Conservation (phyloP, 2,329 filamentous ascomycete genomes). For the Simplicillium sp. region DNA sequence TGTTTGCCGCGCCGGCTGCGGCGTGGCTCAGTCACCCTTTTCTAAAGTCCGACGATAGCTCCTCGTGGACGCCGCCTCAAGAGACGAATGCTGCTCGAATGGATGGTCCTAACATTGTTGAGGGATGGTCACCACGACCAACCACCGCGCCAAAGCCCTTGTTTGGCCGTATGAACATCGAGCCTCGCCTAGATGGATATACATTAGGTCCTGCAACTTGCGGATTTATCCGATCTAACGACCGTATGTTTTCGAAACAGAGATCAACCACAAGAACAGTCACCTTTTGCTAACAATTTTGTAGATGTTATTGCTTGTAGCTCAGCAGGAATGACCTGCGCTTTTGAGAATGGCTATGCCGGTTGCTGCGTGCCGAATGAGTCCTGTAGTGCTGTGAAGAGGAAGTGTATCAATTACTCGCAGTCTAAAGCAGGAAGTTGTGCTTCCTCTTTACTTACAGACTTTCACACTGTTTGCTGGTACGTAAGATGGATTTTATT, state of each 20-base stretch:
- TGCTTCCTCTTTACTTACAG: conserved; percentile 14
- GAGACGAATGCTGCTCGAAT: conserved; percentile 11
- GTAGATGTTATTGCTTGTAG: too few species aligned
- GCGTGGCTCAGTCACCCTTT: conserved; percentile 13
- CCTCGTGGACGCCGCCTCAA: conserved; percentile 18
- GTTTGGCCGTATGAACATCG: conserved; percentile 17
- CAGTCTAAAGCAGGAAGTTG: conserved; percentile 5
- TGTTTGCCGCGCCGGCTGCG: conserved; percentile 8
- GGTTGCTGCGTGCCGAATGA: conserved; percentile 21
- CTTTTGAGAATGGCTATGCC: conserved; percentile 10
- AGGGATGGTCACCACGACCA: conserved; percentile 21
- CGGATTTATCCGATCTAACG: conserved; percentile 16
- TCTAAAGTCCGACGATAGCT: conserved; percentile 11
- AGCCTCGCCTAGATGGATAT: conserved; percentile 17
- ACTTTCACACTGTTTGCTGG: conserved; percentile 26
- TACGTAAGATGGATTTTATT: conserved; percentile 13
- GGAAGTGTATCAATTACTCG: conserved; percentile 15
- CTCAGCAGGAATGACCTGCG: too few species aligned
- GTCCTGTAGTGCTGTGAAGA: conserved; percentile 19
- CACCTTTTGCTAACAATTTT: background rate
- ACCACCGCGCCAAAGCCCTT: conserved; percentile 18
- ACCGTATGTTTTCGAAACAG: conserved; percentile 15
- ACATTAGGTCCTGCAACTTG: conserved; percentile 18
- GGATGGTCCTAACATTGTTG: too few species aligned
- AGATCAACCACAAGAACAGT: conserved; percentile 4